phyloP scores from a whole-genome alignment of 2,329 filamentous ascomycete species.

The Neurospora crassa region DNA sequence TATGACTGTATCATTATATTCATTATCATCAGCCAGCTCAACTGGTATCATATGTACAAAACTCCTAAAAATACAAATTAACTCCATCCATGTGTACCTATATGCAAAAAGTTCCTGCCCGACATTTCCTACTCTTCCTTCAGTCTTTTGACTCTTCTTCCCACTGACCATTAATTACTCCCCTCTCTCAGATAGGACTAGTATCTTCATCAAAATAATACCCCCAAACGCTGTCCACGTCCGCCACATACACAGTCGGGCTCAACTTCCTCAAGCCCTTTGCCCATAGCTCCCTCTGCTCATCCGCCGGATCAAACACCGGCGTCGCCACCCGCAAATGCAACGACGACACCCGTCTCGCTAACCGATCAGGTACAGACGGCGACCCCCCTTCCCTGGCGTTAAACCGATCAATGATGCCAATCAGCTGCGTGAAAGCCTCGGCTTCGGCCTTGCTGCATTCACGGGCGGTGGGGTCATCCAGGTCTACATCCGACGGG shows the following conservation, averaged over 20 bases:
- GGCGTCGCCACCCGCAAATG: not conserved
- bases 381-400: slow-evolving; percentile 1
- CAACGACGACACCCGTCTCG: not conserved
- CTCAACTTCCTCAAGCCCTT: slow-evolving; percentile 4
- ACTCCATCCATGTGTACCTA: not conserved
- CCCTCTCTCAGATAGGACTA: not conserved
- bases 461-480: not conserved
- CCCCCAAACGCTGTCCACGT: slow-evolving; percentile 1
- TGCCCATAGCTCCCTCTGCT: slow-evolving; percentile 1
- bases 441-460: not conserved
- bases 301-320: not conserved
- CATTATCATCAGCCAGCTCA: not conserved
- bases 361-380: slow-evolving; percentile 1
- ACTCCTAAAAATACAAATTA: not conserved
- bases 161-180: not conserved
- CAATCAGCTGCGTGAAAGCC: not conserved
- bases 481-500: not conserved
- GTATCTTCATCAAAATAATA: not conserved
- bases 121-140: not conserved
- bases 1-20: not conserved
- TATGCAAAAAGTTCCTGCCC: not conserved
- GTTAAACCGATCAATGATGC: not conserved
- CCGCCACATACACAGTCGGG: slow-evolving; percentile 3
- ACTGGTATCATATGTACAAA: not conserved
- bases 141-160: not conserved